Conservation (phyloP, 148 eudicot genomes). For the Diospyros kaki region DNA sequence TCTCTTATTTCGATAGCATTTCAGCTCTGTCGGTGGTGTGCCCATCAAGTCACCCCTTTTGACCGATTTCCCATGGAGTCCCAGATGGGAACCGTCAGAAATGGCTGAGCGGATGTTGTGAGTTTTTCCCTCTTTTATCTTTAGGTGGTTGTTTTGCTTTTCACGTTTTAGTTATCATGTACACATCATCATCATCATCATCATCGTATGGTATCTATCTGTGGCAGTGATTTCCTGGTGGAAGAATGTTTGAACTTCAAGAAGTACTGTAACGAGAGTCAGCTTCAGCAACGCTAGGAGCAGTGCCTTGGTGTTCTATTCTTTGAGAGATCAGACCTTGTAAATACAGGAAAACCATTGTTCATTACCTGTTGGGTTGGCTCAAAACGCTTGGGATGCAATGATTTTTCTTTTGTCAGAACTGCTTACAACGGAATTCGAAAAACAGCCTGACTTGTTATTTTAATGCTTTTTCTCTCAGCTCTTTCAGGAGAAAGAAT, state of each 20-base stretch:
- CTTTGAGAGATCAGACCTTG: no score
- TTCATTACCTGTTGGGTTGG: no score
- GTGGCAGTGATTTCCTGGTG: constrained; percentile 65
- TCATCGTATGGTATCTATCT: neutral
- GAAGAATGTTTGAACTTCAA: constrained; percentile 83
- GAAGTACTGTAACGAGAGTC: constrained; percentile 65
- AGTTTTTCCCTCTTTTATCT: constrained; percentile 16
- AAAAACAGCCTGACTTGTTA: no score
- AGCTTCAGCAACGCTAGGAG: constrained; percentile 45
- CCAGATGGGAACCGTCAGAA: constrained; percentile 81
- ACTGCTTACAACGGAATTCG: no score
- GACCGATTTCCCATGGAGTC: constrained; percentile 88
- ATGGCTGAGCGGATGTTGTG: constrained; percentile 89
- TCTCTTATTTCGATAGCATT: constrained; percentile 42
- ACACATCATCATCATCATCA: neutral
- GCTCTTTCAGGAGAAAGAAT: no score
- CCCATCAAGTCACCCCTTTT: constrained; percentile 60
- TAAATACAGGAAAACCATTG: no score
- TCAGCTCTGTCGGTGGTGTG: constrained; percentile 41
- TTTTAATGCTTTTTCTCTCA: no score
- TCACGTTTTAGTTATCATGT: neutral
- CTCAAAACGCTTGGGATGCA: no score
- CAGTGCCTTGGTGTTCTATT: neutral
- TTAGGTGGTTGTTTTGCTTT: neutral
- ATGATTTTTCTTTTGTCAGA: no score